Evolutionary conservation across 2,329 filamentous ascomycete genomes (phyloP).

Genomic region (Chrysoporthe puriensis): DNA sequence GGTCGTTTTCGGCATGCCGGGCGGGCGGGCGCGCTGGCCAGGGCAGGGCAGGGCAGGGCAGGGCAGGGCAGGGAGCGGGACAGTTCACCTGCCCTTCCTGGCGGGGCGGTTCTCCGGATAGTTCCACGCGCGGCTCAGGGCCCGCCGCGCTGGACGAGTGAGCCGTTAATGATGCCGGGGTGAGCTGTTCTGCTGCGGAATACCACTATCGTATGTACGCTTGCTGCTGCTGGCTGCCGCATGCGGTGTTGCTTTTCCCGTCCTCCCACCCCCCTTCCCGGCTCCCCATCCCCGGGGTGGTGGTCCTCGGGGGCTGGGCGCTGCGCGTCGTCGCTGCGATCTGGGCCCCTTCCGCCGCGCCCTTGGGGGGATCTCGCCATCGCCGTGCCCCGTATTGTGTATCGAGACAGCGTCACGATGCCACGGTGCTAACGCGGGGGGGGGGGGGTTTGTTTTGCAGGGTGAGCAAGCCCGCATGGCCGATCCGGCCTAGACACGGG

Average conservation of each 20-base stretch:
- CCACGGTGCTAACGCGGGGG: neutral
- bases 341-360: too few species aligned
- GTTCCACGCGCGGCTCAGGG: neutral
- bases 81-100: conserved; percentile 14
- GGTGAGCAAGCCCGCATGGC: neutral
- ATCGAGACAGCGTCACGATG: neutral
- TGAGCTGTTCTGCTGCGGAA: neutral
- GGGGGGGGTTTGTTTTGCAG: neutral
- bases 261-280: neutral
- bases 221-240: neutral
- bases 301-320: too few species aligned
- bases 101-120: neutral
- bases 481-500: neutral
- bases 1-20: conserved; percentile 17
- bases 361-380: too few species aligned
- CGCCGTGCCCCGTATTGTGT: neutral
- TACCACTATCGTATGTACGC: neutral
- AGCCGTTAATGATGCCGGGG: neutral
- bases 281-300: too few species aligned
- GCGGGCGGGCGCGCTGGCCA: too few species aligned
- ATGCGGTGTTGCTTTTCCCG: neutral
- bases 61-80: too few species aligned
- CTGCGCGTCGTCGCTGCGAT: too few species aligned
- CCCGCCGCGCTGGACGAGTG: neutral
- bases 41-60: too few species aligned